These are phyloP conservation scores for Podospora bellae-mahoneyi DNA, from an alignment of 495 filamentous ascomycete genomes.

Conservation along the genomic window DNA sequence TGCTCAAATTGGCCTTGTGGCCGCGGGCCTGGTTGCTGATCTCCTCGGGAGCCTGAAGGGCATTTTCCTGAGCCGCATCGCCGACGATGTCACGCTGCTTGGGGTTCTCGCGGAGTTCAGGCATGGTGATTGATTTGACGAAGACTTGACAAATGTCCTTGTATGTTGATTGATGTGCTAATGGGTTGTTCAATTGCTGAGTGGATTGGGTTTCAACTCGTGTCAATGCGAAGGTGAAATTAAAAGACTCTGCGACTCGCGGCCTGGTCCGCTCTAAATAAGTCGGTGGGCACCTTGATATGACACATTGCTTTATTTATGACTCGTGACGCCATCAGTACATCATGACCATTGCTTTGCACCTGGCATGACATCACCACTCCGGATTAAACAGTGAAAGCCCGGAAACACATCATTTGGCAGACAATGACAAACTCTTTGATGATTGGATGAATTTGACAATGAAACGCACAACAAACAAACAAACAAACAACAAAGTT, in stretches of 20 bases:
- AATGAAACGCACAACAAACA: neutral
- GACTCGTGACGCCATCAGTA: neutral
- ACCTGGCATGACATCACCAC: conserved; percentile 4
- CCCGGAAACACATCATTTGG: neutral
- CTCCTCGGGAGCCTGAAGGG: conserved; percentile 16
- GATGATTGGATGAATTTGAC: neutral
- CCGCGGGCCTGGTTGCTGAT: conserved; percentile 19
- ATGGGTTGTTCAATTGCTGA: neutral
- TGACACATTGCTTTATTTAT: neutral
- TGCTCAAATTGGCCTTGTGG: conserved; percentile 18
- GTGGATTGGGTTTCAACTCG: neutral
- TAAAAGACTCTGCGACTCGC: neutral
- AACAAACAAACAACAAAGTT: neutral
- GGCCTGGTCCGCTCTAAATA: neutral
- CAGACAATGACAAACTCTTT: neutral
- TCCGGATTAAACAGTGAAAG: neutral
- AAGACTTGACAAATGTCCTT: neutral
- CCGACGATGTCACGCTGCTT: conserved; percentile 16
- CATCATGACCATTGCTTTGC: neutral
- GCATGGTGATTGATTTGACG: conserved; percentile 12
- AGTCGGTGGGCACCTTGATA: neutral
- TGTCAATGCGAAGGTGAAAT: neutral
- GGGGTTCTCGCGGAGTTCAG: conserved; percentile 17
- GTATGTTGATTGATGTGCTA: neutral
- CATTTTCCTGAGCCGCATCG: conserved; percentile 19